Conservation (phyloP, 2,329 filamentous ascomycete species). For the Fusarium pseudograminearum region DNA sequence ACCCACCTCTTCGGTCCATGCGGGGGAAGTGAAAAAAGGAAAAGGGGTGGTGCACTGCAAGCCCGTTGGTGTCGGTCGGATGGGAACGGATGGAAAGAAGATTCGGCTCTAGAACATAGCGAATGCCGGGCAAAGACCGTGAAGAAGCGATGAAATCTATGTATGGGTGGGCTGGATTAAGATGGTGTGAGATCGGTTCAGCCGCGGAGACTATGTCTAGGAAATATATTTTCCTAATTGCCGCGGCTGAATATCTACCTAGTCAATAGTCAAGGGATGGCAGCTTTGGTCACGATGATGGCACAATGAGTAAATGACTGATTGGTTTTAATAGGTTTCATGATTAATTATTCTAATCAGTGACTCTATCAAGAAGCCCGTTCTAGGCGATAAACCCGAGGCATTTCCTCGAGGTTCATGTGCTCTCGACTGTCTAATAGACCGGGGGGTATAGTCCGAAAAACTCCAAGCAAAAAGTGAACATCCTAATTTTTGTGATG, state of each 20-base stretch:
- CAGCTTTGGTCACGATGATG: neutral
- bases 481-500: constrained; percentile 2
- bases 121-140: constrained; percentile 33
- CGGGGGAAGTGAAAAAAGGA: constrained; percentile 10
- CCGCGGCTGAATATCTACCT: neutral
- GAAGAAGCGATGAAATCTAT: constrained; percentile 5
- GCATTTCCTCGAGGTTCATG: constrained; percentile 35
- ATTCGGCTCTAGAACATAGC: constrained; percentile 24
- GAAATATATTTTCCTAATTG: neutral
- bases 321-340: constrained; percentile 21
- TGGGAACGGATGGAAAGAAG: constrained; percentile 19
- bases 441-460: constrained; percentile 50
- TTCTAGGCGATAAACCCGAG: constrained; percentile 45
- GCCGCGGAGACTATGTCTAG: constrained; percentile 8
- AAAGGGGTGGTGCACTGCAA: neutral
- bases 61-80: constrained; percentile 17
- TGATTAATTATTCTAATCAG: constrained; percentile 44
- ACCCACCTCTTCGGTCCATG: constrained; percentile 17
- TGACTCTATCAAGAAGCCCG: constrained; percentile 48
- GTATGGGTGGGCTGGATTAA: neutral
- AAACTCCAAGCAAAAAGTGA: constrained; percentile 43
- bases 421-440: constrained; percentile 49
- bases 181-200: constrained; percentile 18
- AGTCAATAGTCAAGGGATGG: neutral
- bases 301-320: neutral